A percentile compares a stretch with the other conserved stretches of the same genome.
phyloP scores from a whole-genome alignment of 2,329 filamentous ascomycete genomes.

The Arthrinium phaeospermum region DNA sequence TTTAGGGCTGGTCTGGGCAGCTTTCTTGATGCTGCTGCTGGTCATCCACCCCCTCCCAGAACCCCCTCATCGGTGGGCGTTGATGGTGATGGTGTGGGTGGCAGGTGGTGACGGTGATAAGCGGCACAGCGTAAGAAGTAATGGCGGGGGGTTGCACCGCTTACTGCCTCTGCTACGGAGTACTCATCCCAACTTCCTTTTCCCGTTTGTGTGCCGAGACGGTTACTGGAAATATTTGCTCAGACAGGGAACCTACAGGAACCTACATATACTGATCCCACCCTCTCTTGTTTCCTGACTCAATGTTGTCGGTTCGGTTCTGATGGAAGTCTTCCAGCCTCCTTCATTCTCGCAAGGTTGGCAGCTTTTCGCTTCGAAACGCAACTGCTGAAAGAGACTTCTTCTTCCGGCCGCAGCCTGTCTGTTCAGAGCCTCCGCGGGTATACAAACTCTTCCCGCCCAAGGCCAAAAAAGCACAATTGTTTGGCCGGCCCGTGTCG shows the following conservation, averaged over 20 bases:
- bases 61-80: not conserved
- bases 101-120: slow-evolving; percentile 2
- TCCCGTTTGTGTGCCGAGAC: slow-evolving; percentile 7
- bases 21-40: not conserved
- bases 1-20: slow-evolving; percentile 2
- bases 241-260: not conserved
- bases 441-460: not conserved
- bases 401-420: not conserved
- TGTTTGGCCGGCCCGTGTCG: slow-evolving; percentile 9
- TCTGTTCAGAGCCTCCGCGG: not conserved
- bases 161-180: not conserved
- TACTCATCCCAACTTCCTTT: slow-evolving; percentile 6
- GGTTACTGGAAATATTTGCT: not conserved
- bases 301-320: not conserved
- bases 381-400: not conserved
- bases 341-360: slow-evolving; percentile 4
- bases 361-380: not conserved
- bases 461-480: slow-evolving; percentile 6
- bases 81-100: not conserved
- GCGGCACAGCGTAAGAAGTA: not conserved
- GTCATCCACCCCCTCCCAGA: not conserved
- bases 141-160: slow-evolving; percentile 1
- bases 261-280: slow-evolving; percentile 7
- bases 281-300: slow-evolving; percentile 1
- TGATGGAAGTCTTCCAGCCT: slow-evolving; percentile 4